phyloP scores from a whole-genome alignment of 2,329 filamentous ascomycete species.

The Thielaviopsis cerberus region DNA sequence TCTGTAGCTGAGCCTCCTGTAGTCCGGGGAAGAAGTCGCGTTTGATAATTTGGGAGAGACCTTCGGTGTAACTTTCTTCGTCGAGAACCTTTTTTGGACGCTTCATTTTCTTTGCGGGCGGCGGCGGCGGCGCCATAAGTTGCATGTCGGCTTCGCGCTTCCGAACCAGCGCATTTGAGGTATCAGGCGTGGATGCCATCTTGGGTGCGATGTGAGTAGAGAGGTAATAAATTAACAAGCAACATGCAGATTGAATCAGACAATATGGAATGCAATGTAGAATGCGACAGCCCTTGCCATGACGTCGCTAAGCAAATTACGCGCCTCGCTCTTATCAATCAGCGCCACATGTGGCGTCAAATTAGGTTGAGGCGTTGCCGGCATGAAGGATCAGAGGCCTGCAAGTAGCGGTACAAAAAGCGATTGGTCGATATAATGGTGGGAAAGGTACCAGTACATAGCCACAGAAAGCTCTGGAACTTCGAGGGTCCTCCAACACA shows the following conservation, averaged over 20 bases:
- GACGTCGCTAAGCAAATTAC: not conserved
- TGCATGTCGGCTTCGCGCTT: constrained; percentile 52
- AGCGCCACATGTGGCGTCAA: not conserved
- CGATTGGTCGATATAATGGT: not conserved
- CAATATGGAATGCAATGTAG: not conserved
- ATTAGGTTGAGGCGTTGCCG: too few relatives aligned
- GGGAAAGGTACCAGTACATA: not conserved
- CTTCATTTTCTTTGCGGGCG: constrained; percentile 73
- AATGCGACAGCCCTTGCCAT: not conserved
- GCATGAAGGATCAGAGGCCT: not conserved
- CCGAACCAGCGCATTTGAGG: constrained; percentile 42
- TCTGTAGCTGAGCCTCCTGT: constrained; percentile 65
- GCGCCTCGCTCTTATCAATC: not conserved
- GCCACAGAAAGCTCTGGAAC: not conserved
- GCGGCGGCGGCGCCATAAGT: constrained; percentile 69
- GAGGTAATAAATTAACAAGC: not conserved
- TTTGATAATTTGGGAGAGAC: constrained; percentile 82
- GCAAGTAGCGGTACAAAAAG: not conserved
- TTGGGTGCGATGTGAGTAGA: not conserved
- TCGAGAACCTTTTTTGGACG: constrained; percentile 73
- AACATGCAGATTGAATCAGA: too few relatives aligned
- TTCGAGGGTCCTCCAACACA: not conserved
- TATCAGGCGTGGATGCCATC: constrained; percentile 5
- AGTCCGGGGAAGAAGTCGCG: constrained; percentile 93
- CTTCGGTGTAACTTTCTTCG: constrained; percentile 82